Conservation (phyloP, 306 rosid species). For the Quercus berberidifolia region DNA sequence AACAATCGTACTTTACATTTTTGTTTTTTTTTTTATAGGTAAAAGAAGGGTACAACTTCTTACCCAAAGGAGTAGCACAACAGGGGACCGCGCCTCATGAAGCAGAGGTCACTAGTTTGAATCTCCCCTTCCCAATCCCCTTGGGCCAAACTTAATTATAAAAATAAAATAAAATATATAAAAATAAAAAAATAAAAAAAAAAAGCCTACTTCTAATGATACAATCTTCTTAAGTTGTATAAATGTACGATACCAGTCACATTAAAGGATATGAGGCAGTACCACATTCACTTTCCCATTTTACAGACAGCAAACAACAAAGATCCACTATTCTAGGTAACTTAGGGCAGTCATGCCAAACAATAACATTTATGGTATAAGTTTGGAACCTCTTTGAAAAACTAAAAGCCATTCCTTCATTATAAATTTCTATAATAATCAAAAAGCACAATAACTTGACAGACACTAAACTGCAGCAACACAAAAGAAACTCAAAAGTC, state of each 20-base stretch:
- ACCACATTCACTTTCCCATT: not conserved
- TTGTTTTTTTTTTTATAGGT: no score
- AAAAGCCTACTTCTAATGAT: not conserved
- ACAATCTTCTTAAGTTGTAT: not conserved
- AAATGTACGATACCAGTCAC: not conserved
- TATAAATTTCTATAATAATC: not conserved
- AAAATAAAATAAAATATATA: no score
- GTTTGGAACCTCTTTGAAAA: not conserved
- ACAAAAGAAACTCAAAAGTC: not conserved
- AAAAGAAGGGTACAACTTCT: no score
- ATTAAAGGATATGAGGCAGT: not conserved
- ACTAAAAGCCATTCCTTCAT: not conserved
- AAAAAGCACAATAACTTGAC: not conserved
- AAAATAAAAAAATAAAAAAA: no score
- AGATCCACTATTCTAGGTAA: not conserved
- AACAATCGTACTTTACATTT: not conserved
- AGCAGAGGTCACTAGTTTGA: no score
- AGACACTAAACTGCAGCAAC: not conserved
- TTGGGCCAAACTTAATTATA: no score
- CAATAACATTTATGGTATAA: not conserved
- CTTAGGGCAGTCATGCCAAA: not conserved
- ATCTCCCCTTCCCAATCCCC: no score
- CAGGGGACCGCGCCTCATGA: no score
- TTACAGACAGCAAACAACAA: not conserved
- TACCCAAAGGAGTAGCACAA: no score